phyloP scores from a whole-genome alignment of 2,329 filamentous ascomycete species.

The Fusarium graminum region DNA sequence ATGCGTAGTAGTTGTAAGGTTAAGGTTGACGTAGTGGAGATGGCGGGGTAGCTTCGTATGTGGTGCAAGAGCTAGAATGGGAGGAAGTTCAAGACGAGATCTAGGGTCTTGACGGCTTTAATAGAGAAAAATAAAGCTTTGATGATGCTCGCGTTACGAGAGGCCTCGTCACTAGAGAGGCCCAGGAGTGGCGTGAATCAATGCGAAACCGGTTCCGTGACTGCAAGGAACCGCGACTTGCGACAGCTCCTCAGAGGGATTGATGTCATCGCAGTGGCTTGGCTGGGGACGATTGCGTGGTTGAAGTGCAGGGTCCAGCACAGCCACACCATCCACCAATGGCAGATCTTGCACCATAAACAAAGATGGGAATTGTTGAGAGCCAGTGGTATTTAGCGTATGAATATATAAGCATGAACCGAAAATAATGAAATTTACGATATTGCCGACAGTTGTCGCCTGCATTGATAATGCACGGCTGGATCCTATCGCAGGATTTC shows the following conservation, averaged over 20 bases:
- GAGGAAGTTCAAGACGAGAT: not conserved
- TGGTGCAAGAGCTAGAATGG: conserved; percentile 19
- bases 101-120: conserved; percentile 22
- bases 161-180: conserved; percentile 42
- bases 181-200: conserved; percentile 29
- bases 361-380: conserved; percentile 12
- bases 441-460: too few species aligned
- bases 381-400: not conserved
- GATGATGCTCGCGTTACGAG: conserved; percentile 10
- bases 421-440: not conserved
- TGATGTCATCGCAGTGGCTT: conserved; percentile 49
- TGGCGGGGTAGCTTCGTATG: conserved; percentile 40
- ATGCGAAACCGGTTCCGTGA: conserved; percentile 41
- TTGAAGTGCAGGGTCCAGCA: conserved; percentile 37
- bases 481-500: conserved; percentile 12
- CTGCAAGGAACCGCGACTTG: conserved; percentile 19
- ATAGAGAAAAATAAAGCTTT: conserved; percentile 12
- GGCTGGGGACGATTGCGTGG: conserved; percentile 36
- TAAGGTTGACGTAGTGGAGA: conserved; percentile 15
- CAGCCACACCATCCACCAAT: conserved; percentile 38
- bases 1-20: conserved; percentile 17
- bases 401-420: conserved; percentile 8
- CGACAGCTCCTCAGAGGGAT: conserved; percentile 23
- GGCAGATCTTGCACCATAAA: conserved; percentile 3
- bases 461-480: not conserved